These are phyloP conservation scores for Boehmeria nivea DNA, from an alignment of 306 rosid genomes.

Conservation along the genomic window DNA sequence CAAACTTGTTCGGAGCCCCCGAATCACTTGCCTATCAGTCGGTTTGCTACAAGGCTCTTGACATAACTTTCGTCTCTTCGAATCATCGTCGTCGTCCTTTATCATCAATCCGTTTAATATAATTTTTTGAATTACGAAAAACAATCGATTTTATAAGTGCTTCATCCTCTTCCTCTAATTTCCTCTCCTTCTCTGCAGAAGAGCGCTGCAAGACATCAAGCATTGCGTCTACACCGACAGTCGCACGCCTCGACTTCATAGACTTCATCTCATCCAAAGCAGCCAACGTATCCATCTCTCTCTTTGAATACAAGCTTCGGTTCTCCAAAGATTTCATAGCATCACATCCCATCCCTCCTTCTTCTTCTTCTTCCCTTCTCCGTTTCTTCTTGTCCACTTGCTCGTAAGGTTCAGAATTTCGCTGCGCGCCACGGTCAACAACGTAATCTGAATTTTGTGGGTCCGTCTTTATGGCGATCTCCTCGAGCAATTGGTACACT, in stretches of 20 bases:
- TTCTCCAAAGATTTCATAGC: slow-evolving; percentile 82
- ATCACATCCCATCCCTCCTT: too few species aligned
- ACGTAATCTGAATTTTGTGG: too few species aligned
- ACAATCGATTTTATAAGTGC: slow-evolving; percentile 62
- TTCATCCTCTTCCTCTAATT: slow-evolving; percentile 82
- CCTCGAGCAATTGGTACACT: too few species aligned
- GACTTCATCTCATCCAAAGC: slow-evolving; percentile 97
- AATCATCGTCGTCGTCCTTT: slow-evolving; percentile 50
- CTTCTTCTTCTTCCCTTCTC: slow-evolving; percentile 72
- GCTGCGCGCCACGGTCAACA: too few species aligned
- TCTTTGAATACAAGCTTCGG: slow-evolving; percentile 77
- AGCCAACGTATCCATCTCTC: slow-evolving; percentile 68
- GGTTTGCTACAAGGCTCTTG: slow-evolving; percentile 36
- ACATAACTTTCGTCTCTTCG: slow-evolving; percentile 43
- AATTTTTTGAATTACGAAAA: slow-evolving; percentile 39
- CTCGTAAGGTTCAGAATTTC: slow-evolving; percentile 61
- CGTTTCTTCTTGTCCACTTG: slow-evolving; percentile 29
- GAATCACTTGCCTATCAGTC: slow-evolving; percentile 33
- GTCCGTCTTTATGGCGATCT: too few species aligned
- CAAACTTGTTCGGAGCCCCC: slow-evolving; percentile 15
- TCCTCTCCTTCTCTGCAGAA: slow-evolving; percentile 49
- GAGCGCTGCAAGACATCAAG: slow-evolving; percentile 70
- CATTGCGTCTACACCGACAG: slow-evolving; percentile 79
- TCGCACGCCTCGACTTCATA: slow-evolving; percentile 92
- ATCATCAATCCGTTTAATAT: slow-evolving; percentile 51